Conservation (phyloP, 345 rosid species). For the Acer saccharum region DNA sequence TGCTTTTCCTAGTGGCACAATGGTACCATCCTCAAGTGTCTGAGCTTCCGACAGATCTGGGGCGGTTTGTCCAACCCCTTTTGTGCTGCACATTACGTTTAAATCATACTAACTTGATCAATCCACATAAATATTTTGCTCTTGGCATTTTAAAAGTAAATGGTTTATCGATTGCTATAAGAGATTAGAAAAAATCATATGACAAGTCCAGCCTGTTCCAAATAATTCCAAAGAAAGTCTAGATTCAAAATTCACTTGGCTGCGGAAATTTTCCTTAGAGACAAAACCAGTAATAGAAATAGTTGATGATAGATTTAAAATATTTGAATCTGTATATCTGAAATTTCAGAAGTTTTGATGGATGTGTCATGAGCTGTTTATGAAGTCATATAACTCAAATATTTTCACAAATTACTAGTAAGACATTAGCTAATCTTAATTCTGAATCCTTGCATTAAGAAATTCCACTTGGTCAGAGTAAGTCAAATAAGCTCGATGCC, state of each 20-base stretch:
- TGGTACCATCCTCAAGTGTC: slow-evolving; percentile 59
- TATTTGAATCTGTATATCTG: neutral
- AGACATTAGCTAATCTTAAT: neutral
- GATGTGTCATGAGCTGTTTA: neutral
- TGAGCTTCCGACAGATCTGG: slow-evolving; percentile 64
- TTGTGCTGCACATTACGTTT: slow-evolving; percentile 53
- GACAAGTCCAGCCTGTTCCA: slow-evolving; percentile 1
- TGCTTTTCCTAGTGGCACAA: slow-evolving; percentile 84
- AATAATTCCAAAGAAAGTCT: neutral
- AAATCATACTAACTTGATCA: slow-evolving; percentile 3
- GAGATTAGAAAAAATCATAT: neutral
- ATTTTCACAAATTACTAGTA: slow-evolving; percentile 1
- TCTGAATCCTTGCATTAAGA: neutral
- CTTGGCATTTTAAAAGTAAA: neutral
- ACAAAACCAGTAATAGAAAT: neutral
- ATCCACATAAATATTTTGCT: neutral
- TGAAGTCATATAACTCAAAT: neutral
- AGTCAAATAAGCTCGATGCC: neutral
- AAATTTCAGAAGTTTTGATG: neutral
- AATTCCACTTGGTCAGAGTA: neutral
- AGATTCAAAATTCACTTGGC: slow-evolving; percentile 12
- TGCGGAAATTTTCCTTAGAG: neutral
- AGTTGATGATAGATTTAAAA: neutral
- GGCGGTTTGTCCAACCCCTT: slow-evolving; percentile 77
- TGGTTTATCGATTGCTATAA: neutral